Base-by-base conservation (phyloP, 352 stramenopile genomes). In the Pythium periplocum region DNA sequence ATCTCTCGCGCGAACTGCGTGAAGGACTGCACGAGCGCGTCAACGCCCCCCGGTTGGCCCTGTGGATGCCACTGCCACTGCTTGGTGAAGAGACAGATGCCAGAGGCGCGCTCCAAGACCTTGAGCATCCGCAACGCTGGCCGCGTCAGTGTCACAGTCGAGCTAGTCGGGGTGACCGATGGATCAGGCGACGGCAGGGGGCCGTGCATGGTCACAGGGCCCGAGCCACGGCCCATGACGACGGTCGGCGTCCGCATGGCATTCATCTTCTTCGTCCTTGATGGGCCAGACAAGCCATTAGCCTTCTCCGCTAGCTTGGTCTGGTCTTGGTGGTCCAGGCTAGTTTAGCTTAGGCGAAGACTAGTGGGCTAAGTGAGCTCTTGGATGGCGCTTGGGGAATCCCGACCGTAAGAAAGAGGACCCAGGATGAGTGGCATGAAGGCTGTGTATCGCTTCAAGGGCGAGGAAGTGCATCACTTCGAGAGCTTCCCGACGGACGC, bases 1-100 rank as follows among this genome's bases (percentile, higher is more conserved):
- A 94, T 90, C 69, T 94, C 83, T 10, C 83, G 75, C 6, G 81
- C 81, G 55, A 94, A 94, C 55, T 94, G 83, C 33, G 71, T 83
- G 53, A 94, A 88, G 38, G 77, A 88, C 64, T 90, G 78, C 31
- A 94, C 78, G 33, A 94, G 76, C 48, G 83, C 69, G 48, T 90
- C 75, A 9, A 90, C 67, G 11, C 80, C 81, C 39, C 92, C 79
- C 3, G 66, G 73, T 36, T 90, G 77, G 11, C 77, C 83, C 44
- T 90, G 73, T 17, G 78, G 64, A 38, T 88, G 68, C 83, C 83
- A 94, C 53, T 90, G 86, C 83, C 83, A 94, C 52, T 86, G 73
- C 42, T 85, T 64, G 34, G 78, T 83, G 61, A 90, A 93, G 36
- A 91, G 45, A 55, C 78, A 90, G 41, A 82, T 68, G n/a, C 79